Percentiles rank a stretch among this genome's conserved stretches.
phyloP scores from a whole-genome alignment of 495 filamentous ascomycete species.

The Penicillium longicatenatum region DNA sequence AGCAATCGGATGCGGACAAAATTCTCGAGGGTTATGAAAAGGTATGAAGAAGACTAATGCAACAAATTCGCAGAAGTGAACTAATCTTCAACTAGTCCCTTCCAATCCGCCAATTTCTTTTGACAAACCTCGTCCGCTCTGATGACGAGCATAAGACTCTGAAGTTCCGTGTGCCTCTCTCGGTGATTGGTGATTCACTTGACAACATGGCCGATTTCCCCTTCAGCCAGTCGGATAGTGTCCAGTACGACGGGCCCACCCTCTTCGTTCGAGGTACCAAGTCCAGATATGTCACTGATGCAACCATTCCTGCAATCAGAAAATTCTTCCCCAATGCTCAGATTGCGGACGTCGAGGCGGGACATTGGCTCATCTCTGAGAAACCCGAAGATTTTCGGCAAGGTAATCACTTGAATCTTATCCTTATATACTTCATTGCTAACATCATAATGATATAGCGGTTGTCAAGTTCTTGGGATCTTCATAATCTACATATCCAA shows the following conservation, averaged over 20 bases:
- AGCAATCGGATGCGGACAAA: slow-evolving; percentile 74
- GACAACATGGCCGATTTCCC: slow-evolving; percentile 81
- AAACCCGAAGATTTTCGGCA: slow-evolving; percentile 83
- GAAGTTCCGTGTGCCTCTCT: slow-evolving; percentile 63
- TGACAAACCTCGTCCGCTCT: slow-evolving; percentile 78
- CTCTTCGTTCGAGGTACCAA: slow-evolving; percentile 82
- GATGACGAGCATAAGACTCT: slow-evolving; percentile 39
- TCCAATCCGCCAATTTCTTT: slow-evolving; percentile 84
- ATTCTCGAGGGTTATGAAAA: slow-evolving; percentile 79
- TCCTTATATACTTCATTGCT: not conserved
- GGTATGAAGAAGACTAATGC: slow-evolving; percentile 32
- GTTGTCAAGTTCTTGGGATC: slow-evolving; percentile 43
- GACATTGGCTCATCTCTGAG: slow-evolving; percentile 95
- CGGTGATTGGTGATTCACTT: slow-evolving; percentile 56
- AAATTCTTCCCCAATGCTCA: slow-evolving; percentile 85
- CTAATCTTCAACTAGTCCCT: slow-evolving; percentile 51
- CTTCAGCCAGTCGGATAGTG: slow-evolving; percentile 56
- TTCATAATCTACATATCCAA: slow-evolving; percentile 4
- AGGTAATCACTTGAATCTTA: slow-evolving; percentile 54
- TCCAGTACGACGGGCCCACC: slow-evolving; percentile 71
- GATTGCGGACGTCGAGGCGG: slow-evolving; percentile 79
- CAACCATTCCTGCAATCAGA: slow-evolving; percentile 83
- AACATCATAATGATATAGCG: slow-evolving; percentile 28
- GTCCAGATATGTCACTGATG: slow-evolving; percentile 84
- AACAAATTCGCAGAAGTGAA: not conserved